A percentile compares a stretch with the other conserved stretches of the same genome.
Evolutionary conservation across 768 basidiomycete genomes (phyloP).

Genomic region (Lactifluus piperatus): DNA sequence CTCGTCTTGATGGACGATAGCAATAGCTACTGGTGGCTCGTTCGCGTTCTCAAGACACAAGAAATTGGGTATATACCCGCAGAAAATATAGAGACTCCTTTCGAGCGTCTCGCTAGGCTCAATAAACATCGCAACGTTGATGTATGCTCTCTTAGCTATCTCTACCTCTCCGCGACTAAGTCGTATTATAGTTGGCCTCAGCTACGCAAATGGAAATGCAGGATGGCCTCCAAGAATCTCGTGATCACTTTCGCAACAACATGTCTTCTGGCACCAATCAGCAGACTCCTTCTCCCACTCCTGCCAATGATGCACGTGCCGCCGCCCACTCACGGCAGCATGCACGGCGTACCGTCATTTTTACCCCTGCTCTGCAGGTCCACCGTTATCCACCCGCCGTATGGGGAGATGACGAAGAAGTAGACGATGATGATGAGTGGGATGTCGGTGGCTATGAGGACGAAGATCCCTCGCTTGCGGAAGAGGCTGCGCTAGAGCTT

Average conservation of each 20-base stretch:
- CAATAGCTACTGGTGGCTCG: conserved; percentile 99
- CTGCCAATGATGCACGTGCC: conserved; percentile 32
- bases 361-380: conserved; percentile 58
- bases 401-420: conserved; percentile 71
- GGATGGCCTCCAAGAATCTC: conserved; percentile 40
- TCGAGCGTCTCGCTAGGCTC: conserved; percentile 87
- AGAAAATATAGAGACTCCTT: conserved; percentile 98
- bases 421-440: conserved; percentile 49
- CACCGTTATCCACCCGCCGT: conserved; percentile 76
- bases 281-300: conserved; percentile 42
- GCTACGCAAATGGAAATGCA: conserved; percentile 65
- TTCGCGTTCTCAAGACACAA: conserved; percentile 95
- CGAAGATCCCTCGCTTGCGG: conserved; percentile 54
- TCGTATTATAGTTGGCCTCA: conserved; percentile 49
- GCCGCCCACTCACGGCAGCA: conserved; percentile 21
- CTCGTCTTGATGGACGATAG: conserved; percentile 96
- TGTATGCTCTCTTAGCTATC: conserved; percentile 39
- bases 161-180: not conserved
- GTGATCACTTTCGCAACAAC: conserved; percentile 46
- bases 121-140: conserved; percentile 98
- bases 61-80: conserved; percentile 99
- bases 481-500: conserved; percentile 43
- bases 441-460: conserved; percentile 62
- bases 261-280: conserved; percentile 39
- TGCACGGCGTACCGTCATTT: conserved; percentile 44